These are phyloP conservation scores for Pseudogymnoascus sp. DNA, from an alignment of 2,329 filamentous ascomycete species.

Conservation along the genomic window DNA sequence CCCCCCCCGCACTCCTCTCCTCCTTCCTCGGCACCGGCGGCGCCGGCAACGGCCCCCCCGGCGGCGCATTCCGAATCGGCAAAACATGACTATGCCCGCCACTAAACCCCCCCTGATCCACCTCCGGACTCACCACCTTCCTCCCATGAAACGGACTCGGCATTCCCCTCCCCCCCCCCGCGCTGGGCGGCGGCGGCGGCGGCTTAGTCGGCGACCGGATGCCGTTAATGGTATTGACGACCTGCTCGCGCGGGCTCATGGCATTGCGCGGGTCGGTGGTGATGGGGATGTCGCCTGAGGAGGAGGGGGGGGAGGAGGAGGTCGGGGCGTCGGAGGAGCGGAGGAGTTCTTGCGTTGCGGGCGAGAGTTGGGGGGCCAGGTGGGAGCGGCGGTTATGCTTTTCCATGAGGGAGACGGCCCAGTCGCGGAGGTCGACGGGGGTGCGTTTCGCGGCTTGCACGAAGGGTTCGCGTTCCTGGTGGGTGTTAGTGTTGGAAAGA, in stretches of 20 bases:
- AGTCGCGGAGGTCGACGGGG: conserved; percentile 85
- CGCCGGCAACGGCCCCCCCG: conserved; percentile 52
- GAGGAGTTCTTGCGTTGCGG: conserved; percentile 69
- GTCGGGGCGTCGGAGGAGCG: conserved; percentile 56
- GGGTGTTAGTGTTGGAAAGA: conserved; percentile 1
- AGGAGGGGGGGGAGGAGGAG: conserved; percentile 41
- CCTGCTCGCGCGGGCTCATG: conserved; percentile 23
- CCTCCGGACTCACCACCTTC: not conserved
- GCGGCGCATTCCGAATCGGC: conserved; percentile 55
- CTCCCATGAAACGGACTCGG: not conserved
- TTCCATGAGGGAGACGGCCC: conserved; percentile 92
- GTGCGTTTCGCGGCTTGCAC: conserved; percentile 94
- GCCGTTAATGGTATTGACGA: conserved; percentile 31
- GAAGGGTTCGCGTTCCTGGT: conserved; percentile 83
- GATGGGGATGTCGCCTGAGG: conserved; percentile 66
- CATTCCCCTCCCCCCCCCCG: not conserved
- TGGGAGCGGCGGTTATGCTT: conserved; percentile 93
- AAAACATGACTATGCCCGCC: conserved; percentile 48
- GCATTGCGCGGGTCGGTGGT: conserved; percentile 40
- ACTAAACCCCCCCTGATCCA: conserved; percentile 16
- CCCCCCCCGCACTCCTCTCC: conserved; percentile 26
- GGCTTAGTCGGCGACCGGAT: conserved; percentile 19
- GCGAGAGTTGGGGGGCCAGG: conserved; percentile 71
- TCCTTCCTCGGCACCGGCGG: conserved; percentile 46
- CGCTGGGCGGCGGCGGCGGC: not conserved